Evolutionary conservation across 2,329 filamentous ascomycete genomes (phyloP).

Genomic region (Cladosporium sp.): DNA sequence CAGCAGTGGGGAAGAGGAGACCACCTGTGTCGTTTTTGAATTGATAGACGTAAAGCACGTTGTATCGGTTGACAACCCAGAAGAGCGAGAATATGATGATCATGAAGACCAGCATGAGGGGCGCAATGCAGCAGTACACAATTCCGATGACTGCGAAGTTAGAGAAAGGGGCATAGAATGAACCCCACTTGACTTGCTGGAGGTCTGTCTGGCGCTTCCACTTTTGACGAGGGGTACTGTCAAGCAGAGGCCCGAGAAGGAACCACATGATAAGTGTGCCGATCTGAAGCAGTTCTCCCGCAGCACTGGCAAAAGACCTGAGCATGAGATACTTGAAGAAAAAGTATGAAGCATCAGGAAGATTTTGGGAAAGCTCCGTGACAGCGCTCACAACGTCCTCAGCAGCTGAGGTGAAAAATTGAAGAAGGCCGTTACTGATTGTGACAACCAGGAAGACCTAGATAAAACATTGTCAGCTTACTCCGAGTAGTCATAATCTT

Average conservation of each 20-base stretch:
- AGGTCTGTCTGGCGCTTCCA: constrained; percentile 82
- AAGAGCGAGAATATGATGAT: constrained; percentile 87
- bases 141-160: constrained; percentile 88
- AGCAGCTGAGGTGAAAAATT: constrained; percentile 64
- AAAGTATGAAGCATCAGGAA: constrained; percentile 89
- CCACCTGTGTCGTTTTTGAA: constrained; percentile 91
- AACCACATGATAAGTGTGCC: constrained; percentile 80
- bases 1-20: constrained; percentile 83
- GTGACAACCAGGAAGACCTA: constrained; percentile 85
- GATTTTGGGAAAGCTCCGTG: constrained; percentile 69
- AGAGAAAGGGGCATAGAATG: constrained; percentile 93
- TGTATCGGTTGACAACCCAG: constrained; percentile 95
- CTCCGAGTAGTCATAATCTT: too few species aligned
- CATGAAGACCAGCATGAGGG: constrained; percentile 88
- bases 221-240: constrained; percentile 79
- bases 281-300: constrained; percentile 82
- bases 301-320: constrained; percentile 86
- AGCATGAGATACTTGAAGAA: constrained; percentile 99
- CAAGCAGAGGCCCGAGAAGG: constrained; percentile 74
- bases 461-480: not conserved
- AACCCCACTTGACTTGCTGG: constrained; percentile 80
- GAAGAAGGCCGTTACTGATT: constrained; percentile 72
- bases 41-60: constrained; percentile 90
- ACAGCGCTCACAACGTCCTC: constrained; percentile 68
- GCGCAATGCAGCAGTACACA: constrained; percentile 86